Evolutionary conservation across 805 yeast species (phyloP), one percentile per base, ranked within the genome.

Genomic region (Schwanniomyces yamadae): DNA sequence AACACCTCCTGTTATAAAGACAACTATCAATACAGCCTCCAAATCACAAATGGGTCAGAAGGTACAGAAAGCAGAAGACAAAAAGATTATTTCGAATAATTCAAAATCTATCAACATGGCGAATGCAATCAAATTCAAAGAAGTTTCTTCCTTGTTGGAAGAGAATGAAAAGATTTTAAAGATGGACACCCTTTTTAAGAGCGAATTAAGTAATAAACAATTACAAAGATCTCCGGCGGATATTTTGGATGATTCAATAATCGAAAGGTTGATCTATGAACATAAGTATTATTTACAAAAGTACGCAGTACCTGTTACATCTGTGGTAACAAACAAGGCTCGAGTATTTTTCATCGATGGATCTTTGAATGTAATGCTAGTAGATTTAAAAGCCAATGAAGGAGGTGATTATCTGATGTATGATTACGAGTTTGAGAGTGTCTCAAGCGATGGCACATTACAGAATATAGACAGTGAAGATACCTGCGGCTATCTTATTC

Each of bases 351-450:
- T 68, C 35, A 57, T 68, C 18, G 71, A 65, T 39, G 51, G 55
- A 0, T 28, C 43, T 0, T 47, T 68, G 21, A 57, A 60, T 44
- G 68, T 61, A 0, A 56, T 54, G 55, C 39, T 66, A 49, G 61
- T 68, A 7, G 72, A 68, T 41, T 54, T 68, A 42, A 63, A 66
- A 24, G 68, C 72, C 16, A 66, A 68, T 31, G 55, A 57, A 31
- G 69, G 69, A 1, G 50, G 50, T n/a, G 69, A 76, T 45, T 77
- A 84, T 36, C 84, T 85, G 50, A 79, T 84, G 81, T 84, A 84
- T 54, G 91, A 84, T 57, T 83, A 81, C 57, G 91, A 84, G 54
- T 84, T 84, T 57, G 81, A 79, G 48, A 41, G 47, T 15, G 36
- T 48, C 11, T 44, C 53, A 3, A 49, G 41, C 4, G 55, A 52